phyloP scores from a whole-genome alignment of 1,139 yeast species.

The Saccharomyces pastorianus region DNA sequence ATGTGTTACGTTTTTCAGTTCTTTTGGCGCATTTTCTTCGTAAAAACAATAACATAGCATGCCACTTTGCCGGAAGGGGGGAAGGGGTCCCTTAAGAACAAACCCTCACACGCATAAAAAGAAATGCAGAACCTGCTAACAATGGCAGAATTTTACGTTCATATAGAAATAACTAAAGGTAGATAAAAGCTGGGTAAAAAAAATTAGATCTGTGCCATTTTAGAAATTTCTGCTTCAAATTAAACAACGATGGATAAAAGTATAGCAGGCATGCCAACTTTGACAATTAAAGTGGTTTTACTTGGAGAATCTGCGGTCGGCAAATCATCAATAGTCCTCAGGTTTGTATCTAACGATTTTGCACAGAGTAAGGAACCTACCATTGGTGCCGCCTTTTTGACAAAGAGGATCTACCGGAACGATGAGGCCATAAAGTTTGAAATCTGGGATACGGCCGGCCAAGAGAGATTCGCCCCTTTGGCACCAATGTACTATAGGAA shows the following conservation, averaged over 20 bases:
- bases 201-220: too few species aligned
- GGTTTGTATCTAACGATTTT: constrained; percentile 92
- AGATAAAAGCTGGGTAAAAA: too few species aligned
- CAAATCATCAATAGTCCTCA: constrained; percentile 80
- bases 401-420: constrained; percentile 88
- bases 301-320: constrained; percentile 98
- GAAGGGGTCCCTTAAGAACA: neutral
- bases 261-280: constrained; percentile 50
- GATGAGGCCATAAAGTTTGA: constrained; percentile 89
- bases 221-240: neutral
- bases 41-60: neutral
- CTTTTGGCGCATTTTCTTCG: neutral
- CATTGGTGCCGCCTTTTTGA: constrained; percentile 93
- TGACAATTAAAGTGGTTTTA: constrained; percentile 55
- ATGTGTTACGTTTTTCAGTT: neutral
- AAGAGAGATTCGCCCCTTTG: constrained; percentile 89
- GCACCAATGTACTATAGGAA: constrained; percentile 98
- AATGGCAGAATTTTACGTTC: too few species aligned
- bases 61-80: neutral
- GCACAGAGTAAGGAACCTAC: constrained; percentile 97
- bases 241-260: constrained; percentile 19
- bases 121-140: neutral
- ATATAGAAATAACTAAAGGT: neutral
- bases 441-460: constrained; percentile 99
- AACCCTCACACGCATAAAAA: neutral